Base-by-base conservation (phyloP, 306 rosid species). In the Casuarina cunninghamiana region DNA sequence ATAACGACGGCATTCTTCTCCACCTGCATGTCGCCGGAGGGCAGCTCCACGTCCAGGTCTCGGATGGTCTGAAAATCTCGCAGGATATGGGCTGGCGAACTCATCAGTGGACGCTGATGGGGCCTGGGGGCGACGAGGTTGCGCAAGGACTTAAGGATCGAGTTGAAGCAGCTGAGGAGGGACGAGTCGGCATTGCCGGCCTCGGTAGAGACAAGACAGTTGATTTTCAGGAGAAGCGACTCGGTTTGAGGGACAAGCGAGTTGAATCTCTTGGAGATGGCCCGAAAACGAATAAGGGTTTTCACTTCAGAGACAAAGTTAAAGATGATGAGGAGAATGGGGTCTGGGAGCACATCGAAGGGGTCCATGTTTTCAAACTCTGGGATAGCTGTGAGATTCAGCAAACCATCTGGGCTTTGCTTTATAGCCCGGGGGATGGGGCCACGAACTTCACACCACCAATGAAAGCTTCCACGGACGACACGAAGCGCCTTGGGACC, bases 301-400 rank as follows among this genome's bases (percentile, higher is more conserved):
- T 83, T 84, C 86, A 84, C 68, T 45, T 86, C 89, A 68, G 83
- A 83, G 67, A 88, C 75, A 2, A 58, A 72, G 79, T 86, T 84
- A 80, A 88, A 86, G 83, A 88, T 84, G 53, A 39, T 69, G 75
- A 88, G 84, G 69, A 88, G 55, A 42, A 88, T 66, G 2, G 86
- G 53, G 77, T 86, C 91, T 0, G 85, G 88, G 43, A 88, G 76
- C 1, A 19, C 79, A 79, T 88, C 89, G 45, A 88, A 88, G 78
- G 54, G 72, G 69, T 83, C 84, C 81, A 81, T 80, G 32, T 48
- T 8, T 41, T 38, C 21, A 21, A 6, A 4, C 32, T 45, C 3
- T 37, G 79, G 37, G 38, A 13, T 3, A 2, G 38, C 1, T 57
- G 21, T 3, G 65, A 58, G 26, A 26, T 13, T 10, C 10, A 16